Evolutionary conservation across 306 rosid genomes (phyloP).

Genomic region (Abrus pulchellus): DNA sequence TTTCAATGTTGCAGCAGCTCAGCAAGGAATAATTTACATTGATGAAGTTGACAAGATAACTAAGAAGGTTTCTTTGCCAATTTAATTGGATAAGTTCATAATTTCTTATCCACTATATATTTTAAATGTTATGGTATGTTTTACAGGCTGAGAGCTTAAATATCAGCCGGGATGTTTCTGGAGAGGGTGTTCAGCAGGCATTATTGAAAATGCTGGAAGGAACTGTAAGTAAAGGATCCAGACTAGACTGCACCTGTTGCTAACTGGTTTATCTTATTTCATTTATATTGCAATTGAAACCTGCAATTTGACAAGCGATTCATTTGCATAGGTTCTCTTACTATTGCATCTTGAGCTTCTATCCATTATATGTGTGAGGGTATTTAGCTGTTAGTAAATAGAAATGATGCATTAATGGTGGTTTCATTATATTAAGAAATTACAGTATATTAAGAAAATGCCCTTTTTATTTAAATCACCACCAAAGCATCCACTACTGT

Average conservation of each 20-base stretch:
- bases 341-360: conserved; percentile 15
- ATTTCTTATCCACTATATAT: conserved; percentile 37
- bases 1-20: conserved; percentile 97
- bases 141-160: conserved; percentile 94
- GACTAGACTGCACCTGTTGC: neutral
- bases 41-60: conserved; percentile 99
- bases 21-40: conserved; percentile 95
- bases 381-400: neutral
- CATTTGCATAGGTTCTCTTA: conserved; percentile 10
- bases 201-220: conserved; percentile 97
- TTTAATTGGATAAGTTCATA: conserved; percentile 15
- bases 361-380: neutral
- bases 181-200: conserved; percentile 99
- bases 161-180: conserved; percentile 96
- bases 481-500: neutral
- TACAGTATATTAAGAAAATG: neutral
- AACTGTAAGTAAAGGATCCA: conserved; percentile 73
- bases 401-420: neutral
- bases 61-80: conserved; percentile 75
- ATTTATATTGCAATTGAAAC: neutral
- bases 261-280: neutral
- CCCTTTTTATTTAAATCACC: conserved; percentile 4
- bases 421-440: conserved; percentile 12
- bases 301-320: conserved; percentile 13
- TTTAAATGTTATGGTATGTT: conserved; percentile 40